Evolutionary conservation across 2,329 filamentous ascomycete genomes (phyloP).

Genomic region (Pestalotiopsis sp.): DNA sequence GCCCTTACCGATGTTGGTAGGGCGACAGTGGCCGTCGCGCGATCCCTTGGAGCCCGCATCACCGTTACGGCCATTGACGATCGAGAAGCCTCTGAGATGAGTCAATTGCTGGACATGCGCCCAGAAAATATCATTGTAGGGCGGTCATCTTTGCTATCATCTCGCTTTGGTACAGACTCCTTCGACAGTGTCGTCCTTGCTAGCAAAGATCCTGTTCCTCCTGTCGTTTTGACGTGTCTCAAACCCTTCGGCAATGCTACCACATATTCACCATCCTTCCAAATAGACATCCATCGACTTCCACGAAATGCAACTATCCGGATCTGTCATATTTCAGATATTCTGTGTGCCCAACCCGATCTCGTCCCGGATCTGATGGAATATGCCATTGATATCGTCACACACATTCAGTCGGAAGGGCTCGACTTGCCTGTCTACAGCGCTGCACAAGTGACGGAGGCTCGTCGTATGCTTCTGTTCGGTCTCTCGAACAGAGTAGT

Average conservation of each 20-base stretch:
- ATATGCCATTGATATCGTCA: too few relatives aligned
- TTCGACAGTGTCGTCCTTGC: constrained; percentile 17
- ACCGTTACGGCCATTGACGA: constrained; percentile 11
- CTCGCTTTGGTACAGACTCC: not conserved
- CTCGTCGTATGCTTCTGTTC: too few relatives aligned
- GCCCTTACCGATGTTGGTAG: constrained; percentile 15
- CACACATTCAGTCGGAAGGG: too few relatives aligned
- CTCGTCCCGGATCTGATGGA: too few relatives aligned
- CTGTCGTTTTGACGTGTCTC: not conserved
- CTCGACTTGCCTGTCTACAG: too few relatives aligned
- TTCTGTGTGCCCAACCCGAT: too few relatives aligned
- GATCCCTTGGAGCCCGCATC: constrained; percentile 12
- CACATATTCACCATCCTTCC: not conserved
- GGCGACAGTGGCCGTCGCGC: constrained; percentile 13
- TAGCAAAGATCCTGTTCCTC: constrained; percentile 6
- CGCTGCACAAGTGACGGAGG: too few relatives aligned
- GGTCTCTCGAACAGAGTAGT: too few relatives aligned
- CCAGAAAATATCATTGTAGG: not conserved
- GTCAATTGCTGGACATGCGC: constrained; percentile 5
- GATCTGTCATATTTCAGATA: not conserved
- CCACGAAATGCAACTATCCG: constrained; percentile 12
- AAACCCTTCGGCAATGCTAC: constrained; percentile 14
- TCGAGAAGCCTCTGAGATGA: constrained; percentile 6
- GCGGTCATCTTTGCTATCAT: not conserved
- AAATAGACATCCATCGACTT: not conserved